These are phyloP conservation scores for Coleophoma cylindrospora DNA, from an alignment of 2,329 filamentous ascomycete species.

Conservation along the genomic window DNA sequence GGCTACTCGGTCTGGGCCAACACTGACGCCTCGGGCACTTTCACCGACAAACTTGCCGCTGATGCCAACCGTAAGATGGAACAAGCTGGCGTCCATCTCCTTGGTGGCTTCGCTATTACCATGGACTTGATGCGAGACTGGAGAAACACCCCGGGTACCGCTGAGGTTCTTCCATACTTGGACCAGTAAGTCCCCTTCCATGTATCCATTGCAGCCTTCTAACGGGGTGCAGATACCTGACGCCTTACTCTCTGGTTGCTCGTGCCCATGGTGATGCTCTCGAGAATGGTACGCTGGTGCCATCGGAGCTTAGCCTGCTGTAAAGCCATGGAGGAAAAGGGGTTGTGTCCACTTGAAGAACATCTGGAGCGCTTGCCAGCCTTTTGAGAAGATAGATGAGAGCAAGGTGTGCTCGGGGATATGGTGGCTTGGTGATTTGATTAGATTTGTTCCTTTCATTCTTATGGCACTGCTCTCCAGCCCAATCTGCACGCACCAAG, in stretches of 20 bases:
- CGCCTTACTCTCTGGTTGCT: slow-evolving; percentile 60
- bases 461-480: no score
- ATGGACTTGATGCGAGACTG: slow-evolving; percentile 13
- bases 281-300: slow-evolving; percentile 50
- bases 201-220: not conserved
- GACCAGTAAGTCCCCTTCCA: slow-evolving; percentile 37
- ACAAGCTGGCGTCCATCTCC: slow-evolving; percentile 54
- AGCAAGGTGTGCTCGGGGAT: no score
- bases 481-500: no score
- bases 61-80: slow-evolving; percentile 64
- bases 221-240: slow-evolving; percentile 41
- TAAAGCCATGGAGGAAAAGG: slow-evolving; percentile 3
- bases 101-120: slow-evolving; percentile 22
- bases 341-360: not conserved
- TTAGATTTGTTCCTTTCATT: no score
- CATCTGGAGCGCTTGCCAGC: no score
- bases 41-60: slow-evolving; percentile 53
- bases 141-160: slow-evolving; percentile 37
- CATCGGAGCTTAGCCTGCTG: slow-evolving; percentile 42
- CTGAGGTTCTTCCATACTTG: slow-evolving; percentile 57
- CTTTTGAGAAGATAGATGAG: no score
- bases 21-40: slow-evolving; percentile 66
- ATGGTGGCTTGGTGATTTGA: no score
- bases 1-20: slow-evolving; percentile 73
- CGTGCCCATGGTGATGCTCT: slow-evolving; percentile 56